Conservation (phyloP, 1,139 yeast genomes). For the Yamadazyma epiphylla region DNA sequence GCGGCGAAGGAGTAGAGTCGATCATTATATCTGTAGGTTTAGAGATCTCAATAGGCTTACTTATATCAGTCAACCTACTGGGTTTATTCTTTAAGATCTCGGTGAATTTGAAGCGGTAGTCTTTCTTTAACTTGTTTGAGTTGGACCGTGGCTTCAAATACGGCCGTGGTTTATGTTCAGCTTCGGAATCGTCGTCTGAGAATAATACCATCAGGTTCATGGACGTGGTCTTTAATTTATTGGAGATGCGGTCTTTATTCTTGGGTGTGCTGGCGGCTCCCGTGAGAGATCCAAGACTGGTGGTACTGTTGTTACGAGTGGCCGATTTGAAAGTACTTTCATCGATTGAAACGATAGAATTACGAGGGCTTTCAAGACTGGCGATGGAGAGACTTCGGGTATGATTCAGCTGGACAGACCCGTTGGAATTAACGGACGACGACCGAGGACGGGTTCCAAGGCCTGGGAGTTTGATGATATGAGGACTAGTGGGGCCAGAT, state of each 20-base stretch:
- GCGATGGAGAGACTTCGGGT: constrained; percentile 35
- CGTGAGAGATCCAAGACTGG: constrained; percentile 19
- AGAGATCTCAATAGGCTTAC: background rate
- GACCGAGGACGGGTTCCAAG: constrained; percentile 17
- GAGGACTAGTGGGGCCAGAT: constrained; percentile 21
- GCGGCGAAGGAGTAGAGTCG: constrained; percentile 21
- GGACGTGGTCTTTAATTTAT: constrained; percentile 15
- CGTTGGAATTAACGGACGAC: constrained; percentile 32
- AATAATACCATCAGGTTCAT: constrained; percentile 8
- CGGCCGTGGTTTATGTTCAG: constrained; percentile 14
- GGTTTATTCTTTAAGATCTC: constrained; percentile 11
- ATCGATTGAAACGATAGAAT: constrained; percentile 40
- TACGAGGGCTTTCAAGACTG: constrained; percentile 39
- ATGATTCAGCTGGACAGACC: constrained; percentile 22
- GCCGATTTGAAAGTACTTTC: constrained; percentile 22
- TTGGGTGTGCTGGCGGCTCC: constrained; percentile 3
- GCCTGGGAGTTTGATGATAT: constrained; percentile 16
- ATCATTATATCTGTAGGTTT: too few relatives aligned
- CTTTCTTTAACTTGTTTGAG: constrained; percentile 18
- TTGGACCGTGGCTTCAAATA: constrained; percentile 14
- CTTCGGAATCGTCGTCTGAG: constrained; percentile 37
- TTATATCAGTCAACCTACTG: constrained; percentile 2
- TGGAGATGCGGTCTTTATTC: constrained; percentile 2
- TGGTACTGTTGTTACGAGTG: constrained; percentile 31
- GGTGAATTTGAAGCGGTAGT: constrained; percentile 30